Evolutionary conservation across 1,284 basidiomycete species (phyloP).

Genomic region (Microbotryum violaceum): DNA sequence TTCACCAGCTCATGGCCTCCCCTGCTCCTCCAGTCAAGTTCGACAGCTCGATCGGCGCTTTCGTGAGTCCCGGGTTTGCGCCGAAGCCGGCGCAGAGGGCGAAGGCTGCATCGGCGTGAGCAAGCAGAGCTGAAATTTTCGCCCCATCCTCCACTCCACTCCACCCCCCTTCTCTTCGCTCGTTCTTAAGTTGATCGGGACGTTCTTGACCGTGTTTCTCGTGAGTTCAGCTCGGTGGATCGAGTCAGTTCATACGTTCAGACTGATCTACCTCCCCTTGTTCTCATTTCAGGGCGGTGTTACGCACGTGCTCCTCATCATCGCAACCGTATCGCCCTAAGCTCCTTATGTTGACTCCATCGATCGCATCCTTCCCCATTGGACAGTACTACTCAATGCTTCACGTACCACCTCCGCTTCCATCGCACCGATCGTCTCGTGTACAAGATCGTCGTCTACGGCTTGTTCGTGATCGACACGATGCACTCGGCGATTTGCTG

Average conservation of each 20-base stretch:
- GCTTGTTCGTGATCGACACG: background rate
- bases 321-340: background rate
- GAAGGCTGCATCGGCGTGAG: too few species aligned
- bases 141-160: background rate
- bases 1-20: too few species aligned
- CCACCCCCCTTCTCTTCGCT: background rate
- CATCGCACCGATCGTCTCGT: background rate
- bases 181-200: constrained; percentile 1
- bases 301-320: background rate
- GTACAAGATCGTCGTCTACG: background rate
- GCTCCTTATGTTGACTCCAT: too few species aligned
- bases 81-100: background rate
- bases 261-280: too few species aligned
- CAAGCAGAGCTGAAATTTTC: background rate
- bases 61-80: background rate
- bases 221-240: background rate
- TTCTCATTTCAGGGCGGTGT: background rate
- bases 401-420: constrained; percentile 4
- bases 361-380: too few species aligned
- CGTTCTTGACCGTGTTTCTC: background rate
- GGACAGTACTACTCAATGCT: background rate
- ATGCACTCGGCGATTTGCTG: background rate
- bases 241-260: too few species aligned
- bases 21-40: background rate
- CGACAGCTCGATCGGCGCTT: constrained; percentile 8